Percentiles rank a stretch among this genome's conserved stretches.
These are phyloP conservation scores for Talaromyces nanjingensis DNA, from an alignment of 495 filamentous ascomycete species.

Conservation along the genomic window DNA sequence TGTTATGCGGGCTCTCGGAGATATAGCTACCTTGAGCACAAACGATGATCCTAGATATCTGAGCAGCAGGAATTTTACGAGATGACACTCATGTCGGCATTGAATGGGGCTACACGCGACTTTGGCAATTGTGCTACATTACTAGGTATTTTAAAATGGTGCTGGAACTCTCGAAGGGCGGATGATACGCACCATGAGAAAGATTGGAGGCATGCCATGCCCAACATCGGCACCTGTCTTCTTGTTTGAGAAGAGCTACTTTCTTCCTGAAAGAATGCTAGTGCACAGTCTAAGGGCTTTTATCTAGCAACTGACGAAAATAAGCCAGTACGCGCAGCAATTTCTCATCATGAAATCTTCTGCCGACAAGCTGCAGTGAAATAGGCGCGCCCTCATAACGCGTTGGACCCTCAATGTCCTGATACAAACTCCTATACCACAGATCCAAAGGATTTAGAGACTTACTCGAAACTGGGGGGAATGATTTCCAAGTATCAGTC, in stretches of 20 bases:
- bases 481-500: constrained; percentile 11
- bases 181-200: no score
- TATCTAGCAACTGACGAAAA: background rate
- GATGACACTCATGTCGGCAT: background rate
- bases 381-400: constrained; percentile 19
- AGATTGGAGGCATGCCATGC: background rate
- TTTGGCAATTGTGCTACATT: constrained; percentile 4
- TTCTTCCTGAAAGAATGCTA: no score
- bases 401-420: background rate
- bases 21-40: constrained; percentile 2
- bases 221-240: background rate
- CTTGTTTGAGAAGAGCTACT: background rate
- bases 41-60: background rate
- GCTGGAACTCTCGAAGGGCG: background rate
- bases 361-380: constrained; percentile 31
- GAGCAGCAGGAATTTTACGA: background rate
- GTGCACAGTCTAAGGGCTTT: no score
- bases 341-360: constrained; percentile 39
- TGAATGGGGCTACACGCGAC: background rate
- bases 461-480: background rate
- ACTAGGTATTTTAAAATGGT: background rate
- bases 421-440: constrained; percentile 4
- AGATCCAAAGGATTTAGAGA: background rate
- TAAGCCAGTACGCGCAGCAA: constrained; percentile 8
- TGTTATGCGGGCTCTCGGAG: constrained; percentile 3